A percentile compares a stretch with the other conserved stretches of the same genome.
phyloP scores from a whole-genome alignment of 192 early-diverging fungal species.

The Martensiomyces pterosporus region DNA sequence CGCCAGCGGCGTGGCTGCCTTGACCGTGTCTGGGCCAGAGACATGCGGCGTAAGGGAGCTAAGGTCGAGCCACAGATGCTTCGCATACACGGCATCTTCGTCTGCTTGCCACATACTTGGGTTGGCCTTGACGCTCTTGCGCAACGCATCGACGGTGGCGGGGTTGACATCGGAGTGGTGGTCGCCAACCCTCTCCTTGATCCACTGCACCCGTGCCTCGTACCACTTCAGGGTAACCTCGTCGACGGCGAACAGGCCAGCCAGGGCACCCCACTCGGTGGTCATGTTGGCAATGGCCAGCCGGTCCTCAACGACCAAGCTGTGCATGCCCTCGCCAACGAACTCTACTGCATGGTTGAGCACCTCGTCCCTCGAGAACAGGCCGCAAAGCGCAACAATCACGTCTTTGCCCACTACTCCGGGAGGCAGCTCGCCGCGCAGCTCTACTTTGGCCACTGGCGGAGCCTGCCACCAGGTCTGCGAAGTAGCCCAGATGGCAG shows the following conservation, averaged over 20 bases:
- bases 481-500: slow-evolving; percentile 96
- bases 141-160: slow-evolving; percentile 52
- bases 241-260: slow-evolving; percentile 95
- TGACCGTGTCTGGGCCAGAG: slow-evolving; percentile 95
- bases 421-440: slow-evolving; percentile 67
- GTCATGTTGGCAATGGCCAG: slow-evolving; percentile 99
- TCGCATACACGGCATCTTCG: slow-evolving; percentile 70
- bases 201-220: slow-evolving; percentile 50
- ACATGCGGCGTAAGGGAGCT: slow-evolving; percentile 82
- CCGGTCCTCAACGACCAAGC: slow-evolving; percentile 80
- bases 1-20: slow-evolving; percentile 77
- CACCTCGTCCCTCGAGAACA: slow-evolving; percentile 92
- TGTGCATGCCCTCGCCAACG: slow-evolving; percentile 60
- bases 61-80: slow-evolving; percentile 84
- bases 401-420: slow-evolving; percentile 97
- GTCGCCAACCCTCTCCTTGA: background rate
- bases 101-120: slow-evolving; percentile 43
- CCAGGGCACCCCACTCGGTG: slow-evolving; percentile 98
- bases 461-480: slow-evolving; percentile 99
- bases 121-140: slow-evolving; percentile 28
- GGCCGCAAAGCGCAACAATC: slow-evolving; percentile 88
- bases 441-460: slow-evolving; percentile 86
- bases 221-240: slow-evolving; percentile 70
- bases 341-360: slow-evolving; percentile 98
- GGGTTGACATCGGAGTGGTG: slow-evolving; percentile 52